Base-by-base conservation (phyloP, 2,329 filamentous ascomycete species). In the Aspergillus sp. region DNA sequence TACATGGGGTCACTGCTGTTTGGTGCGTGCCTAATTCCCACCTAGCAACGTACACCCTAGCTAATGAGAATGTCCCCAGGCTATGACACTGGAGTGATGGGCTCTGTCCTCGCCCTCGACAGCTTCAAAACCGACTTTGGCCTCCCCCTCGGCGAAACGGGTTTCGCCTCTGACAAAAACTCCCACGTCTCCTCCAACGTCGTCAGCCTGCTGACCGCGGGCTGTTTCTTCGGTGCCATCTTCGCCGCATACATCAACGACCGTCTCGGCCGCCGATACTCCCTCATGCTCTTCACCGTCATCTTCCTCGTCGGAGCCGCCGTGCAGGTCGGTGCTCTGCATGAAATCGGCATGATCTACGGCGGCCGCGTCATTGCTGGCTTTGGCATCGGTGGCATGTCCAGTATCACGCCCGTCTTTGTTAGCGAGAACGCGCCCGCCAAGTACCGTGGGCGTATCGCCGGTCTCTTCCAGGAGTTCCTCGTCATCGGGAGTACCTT, bases 1-100 rank as follows among this genome's bases (percentile, higher is more conserved):
- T 81, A 80, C 59, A 70, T 77, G 64, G 79, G 78, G 62, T 77
- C 78, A 30, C 67, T 81, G 64, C 74, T 80, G n/a, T 80, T 81
- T 55, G 79, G 77, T 77, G 51, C 55, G 72, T 67, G 7, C 52
- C 48, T 7, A n/a, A 1, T 19, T 13, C 2, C 11, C 17, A 31
- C 2, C 11, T 11, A 25, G 9, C 31, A 3, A 28, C 25, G 15
- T 43, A 19, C 38, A 15, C 15, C 43, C 53, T 17, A 43, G 41
- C 43, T 62, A 9, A 58, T 23, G 17, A 22, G 51, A 46, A 7
- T 41, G 34, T n/a, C 43, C 19, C 25, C 49, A 76, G 77, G 78
- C 46, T 81, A 79, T 71, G 77, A 79, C 63, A 79, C 77, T 15
- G 76, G 76, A 66, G 76, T 79, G 1, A 79, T 79, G 76, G 76